Conservation (phyloP, 2,329 filamentous ascomycete genomes). For the Xylariales sp. region DNA sequence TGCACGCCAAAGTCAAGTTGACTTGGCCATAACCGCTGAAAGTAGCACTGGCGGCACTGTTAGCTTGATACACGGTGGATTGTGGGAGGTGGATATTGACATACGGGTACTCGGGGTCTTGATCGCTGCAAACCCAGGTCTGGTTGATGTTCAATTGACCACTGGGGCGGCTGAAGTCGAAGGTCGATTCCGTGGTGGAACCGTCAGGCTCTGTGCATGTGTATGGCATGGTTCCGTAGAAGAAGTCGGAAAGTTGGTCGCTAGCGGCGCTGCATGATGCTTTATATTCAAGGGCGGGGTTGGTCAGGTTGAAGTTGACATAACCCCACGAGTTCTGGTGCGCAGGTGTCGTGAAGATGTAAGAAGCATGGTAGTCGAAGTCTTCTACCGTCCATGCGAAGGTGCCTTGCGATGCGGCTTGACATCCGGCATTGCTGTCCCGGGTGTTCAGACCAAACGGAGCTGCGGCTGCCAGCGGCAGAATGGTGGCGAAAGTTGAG, state of each 20-base stretch:
- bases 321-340: slow-evolving; percentile 46
- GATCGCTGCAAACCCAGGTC: slow-evolving; percentile 41
- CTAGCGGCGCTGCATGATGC: slow-evolving; percentile 36
- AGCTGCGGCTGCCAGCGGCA: slow-evolving; percentile 22
- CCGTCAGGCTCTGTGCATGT: slow-evolving; percentile 33
- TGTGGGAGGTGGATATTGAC: slow-evolving; percentile 11
- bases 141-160: slow-evolving; percentile 39
- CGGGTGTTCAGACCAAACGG: slow-evolving; percentile 17
- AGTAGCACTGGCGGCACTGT: slow-evolving; percentile 20
- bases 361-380: slow-evolving; percentile 46
- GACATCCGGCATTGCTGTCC: slow-evolving; percentile 26
- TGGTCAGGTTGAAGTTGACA: slow-evolving; percentile 45
- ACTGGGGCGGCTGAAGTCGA: slow-evolving; percentile 36
- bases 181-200: slow-evolving; percentile 22
- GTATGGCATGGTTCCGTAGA: slow-evolving; percentile 43
- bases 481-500: slow-evolving; percentile 19
- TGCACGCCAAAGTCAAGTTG: slow-evolving; percentile 32
- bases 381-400: slow-evolving; percentile 37
- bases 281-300: slow-evolving; percentile 35
- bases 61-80: slow-evolving; percentile 1
- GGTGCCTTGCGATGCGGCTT: slow-evolving; percentile 24
- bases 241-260: slow-evolving; percentile 41
- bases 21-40: slow-evolving; percentile 28
- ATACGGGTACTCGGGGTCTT: slow-evolving; percentile 34
- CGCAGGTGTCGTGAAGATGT: slow-evolving; percentile 44